phyloP scores from a whole-genome alignment of 352 stramenopile genomes.

The Phytophthora crassamura region DNA sequence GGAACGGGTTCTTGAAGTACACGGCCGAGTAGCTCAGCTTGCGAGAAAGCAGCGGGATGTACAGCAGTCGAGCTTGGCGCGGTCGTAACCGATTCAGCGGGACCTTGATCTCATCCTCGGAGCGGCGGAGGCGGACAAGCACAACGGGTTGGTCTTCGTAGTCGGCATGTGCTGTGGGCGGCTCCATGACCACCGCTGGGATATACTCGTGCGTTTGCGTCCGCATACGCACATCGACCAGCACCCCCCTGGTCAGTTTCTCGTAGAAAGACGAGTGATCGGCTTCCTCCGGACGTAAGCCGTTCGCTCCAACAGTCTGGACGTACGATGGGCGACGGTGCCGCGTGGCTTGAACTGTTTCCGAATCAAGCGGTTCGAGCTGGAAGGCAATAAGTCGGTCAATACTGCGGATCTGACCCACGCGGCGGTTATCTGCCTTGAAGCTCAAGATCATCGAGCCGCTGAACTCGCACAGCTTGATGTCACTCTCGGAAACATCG shows the following conservation, averaged over 20 bases:
- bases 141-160: constrained; percentile 61
- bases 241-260: constrained; percentile 55
- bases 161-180: constrained; percentile 29
- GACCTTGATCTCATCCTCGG: constrained; percentile 81
- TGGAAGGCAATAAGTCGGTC: constrained; percentile 89
- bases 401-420: constrained; percentile 89
- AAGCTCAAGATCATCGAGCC: constrained; percentile 90
- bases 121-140: constrained; percentile 65
- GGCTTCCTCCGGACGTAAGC: constrained; percentile 49
- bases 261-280: constrained; percentile 66
- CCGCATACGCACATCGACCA: constrained; percentile 79
- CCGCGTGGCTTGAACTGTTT: constrained; percentile 74
- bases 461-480: constrained; percentile 89
- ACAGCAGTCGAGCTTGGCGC: constrained; percentile 75
- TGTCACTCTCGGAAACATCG: constrained; percentile 71
- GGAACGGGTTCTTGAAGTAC: constrained; percentile 92
- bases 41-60: constrained; percentile 81
- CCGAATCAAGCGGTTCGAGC: constrained; percentile 72
- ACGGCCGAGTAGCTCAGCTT: constrained; percentile 89
- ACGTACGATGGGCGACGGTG: constrained; percentile 82
- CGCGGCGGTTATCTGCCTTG: constrained; percentile 85
- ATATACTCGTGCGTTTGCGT: constrained; percentile 80
- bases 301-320: constrained; percentile 28
- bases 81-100: constrained; percentile 68
- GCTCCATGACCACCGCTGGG: constrained; percentile 67